Percentiles rank a stretch among this genome's conserved stretches.
phyloP scores from a whole-genome alignment of 371 early-diverging fungal genomes.

The Mucor lusitanicus region DNA sequence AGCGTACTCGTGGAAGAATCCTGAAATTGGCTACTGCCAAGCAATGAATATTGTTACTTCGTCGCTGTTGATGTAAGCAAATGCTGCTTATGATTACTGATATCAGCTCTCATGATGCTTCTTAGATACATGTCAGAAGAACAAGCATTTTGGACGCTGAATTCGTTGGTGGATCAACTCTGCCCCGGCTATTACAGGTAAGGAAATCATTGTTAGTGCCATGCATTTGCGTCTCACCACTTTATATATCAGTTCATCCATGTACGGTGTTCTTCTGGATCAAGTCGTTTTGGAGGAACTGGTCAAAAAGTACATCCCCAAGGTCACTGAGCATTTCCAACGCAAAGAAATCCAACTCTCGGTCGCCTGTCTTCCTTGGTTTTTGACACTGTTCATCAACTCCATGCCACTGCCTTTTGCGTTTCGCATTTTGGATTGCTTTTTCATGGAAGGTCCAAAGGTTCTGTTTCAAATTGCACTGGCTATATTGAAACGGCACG shows the following conservation, averaged over 20 bases:
- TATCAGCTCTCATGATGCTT: background rate
- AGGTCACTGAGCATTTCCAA: slow-evolving; percentile 76
- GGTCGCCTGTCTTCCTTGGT: slow-evolving; percentile 95
- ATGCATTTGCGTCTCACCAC: background rate
- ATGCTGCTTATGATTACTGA: background rate
- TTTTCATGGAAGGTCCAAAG: slow-evolving; percentile 91
- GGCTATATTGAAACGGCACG: slow-evolving; percentile 90
- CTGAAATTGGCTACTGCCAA: slow-evolving; percentile 97
- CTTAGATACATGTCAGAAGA: slow-evolving; percentile 88
- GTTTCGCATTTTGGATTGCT: slow-evolving; percentile 90
- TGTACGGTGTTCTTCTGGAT: slow-evolving; percentile 97
- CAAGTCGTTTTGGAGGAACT: slow-evolving; percentile 92
- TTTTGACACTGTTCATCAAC: slow-evolving; percentile 91
- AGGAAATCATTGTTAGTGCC: slow-evolving; percentile 23
- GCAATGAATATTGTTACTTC: slow-evolving; percentile 98
- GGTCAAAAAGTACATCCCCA: slow-evolving; percentile 74
- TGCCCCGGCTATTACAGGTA: slow-evolving; percentile 92
- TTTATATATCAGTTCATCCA: slow-evolving; percentile 74
- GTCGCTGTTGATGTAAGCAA: slow-evolving; percentile 79
- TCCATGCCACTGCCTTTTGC: slow-evolving; percentile 90
- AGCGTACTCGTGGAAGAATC: slow-evolving; percentile 85
- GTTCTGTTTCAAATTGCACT: slow-evolving; percentile 90
- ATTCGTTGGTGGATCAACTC: slow-evolving; percentile 85
- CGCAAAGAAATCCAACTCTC: slow-evolving; percentile 91
- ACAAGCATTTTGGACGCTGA: slow-evolving; percentile 94